These are phyloP conservation scores for Raphidocelis subcapitata DNA, from an alignment of 139 green algal genomes.

Conservation along the genomic window DNA sequence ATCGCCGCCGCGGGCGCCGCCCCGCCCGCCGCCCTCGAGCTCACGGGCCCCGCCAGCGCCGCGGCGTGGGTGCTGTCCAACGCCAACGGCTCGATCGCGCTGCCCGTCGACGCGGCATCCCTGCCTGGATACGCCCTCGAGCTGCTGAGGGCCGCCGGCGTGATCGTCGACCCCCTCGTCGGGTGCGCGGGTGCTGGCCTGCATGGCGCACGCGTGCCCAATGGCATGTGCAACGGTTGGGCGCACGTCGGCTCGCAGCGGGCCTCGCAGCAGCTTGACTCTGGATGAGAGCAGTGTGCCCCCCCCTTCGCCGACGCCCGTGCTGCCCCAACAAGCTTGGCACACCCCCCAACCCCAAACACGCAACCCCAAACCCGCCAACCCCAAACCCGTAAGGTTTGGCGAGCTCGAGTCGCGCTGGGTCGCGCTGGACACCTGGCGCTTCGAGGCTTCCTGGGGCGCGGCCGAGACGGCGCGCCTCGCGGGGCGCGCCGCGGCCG, in stretches of 20 bases:
- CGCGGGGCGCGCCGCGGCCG: not conserved
- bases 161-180: constrained; percentile 18
- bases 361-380: not conserved
- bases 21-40: too few relatives aligned
- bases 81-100: constrained; percentile 7
- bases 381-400: constrained; percentile 39
- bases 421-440: constrained; percentile 60
- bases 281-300: too few relatives aligned
- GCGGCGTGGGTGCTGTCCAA: too few relatives aligned
- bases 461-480: not conserved
- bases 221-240: not conserved
- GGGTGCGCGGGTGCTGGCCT: constrained; percentile 3
- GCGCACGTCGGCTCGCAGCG: too few relatives aligned
- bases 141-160: not conserved
- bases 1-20: too few relatives aligned
- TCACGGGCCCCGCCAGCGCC: too few relatives aligned
- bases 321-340: too few relatives aligned
- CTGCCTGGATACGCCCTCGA: constrained; percentile 16
- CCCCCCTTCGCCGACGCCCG: too few relatives aligned
- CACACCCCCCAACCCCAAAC: too few relatives aligned
- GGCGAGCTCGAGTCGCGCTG: constrained; percentile 55
- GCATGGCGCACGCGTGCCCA: not conserved
- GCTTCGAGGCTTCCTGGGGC: constrained; percentile 30
- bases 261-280: too few relatives aligned
- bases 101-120: not conserved